Percentiles rank a stretch among this genome's conserved stretches.
phyloP scores from a whole-genome alignment of 306 rosid species.

The Pachyrhizus erosus region DNA sequence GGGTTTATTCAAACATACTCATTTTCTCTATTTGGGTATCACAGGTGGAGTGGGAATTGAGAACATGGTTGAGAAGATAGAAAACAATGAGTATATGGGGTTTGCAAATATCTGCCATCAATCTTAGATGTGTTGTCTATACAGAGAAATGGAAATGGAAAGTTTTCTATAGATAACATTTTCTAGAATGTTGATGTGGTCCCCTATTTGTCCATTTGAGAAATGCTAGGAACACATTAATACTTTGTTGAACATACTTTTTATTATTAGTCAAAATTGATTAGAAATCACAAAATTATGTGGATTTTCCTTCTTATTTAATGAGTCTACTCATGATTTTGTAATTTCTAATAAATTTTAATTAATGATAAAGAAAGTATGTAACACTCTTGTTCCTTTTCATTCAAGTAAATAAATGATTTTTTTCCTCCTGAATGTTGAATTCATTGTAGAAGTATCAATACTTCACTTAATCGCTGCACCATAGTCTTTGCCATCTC shows the following conservation, averaged over 20 bases:
- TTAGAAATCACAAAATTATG: not conserved
- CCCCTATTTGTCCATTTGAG: not conserved
- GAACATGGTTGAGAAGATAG: slow-evolving; percentile 77
- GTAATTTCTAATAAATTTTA: not conserved
- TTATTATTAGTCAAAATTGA: not conserved
- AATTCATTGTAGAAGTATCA: slow-evolving; percentile 30
- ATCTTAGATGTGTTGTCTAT: slow-evolving; percentile 38
- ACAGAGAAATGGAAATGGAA: slow-evolving; percentile 1
- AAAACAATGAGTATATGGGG: slow-evolving; percentile 78
- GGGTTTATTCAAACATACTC: not conserved
- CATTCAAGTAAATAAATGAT: slow-evolving; percentile 18
- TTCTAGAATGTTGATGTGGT: not conserved
- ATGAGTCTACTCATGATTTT: not conserved
- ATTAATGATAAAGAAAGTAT: not conserved
- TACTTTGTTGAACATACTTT: not conserved
- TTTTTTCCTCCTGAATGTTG: not conserved
- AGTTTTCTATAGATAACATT: not conserved
- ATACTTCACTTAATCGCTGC: not conserved
- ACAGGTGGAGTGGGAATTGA: slow-evolving; percentile 85
- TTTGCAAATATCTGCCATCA: slow-evolving; percentile 67
- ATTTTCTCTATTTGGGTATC: slow-evolving; percentile 13
- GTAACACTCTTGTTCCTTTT: slow-evolving; percentile 8
- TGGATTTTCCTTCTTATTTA: not conserved
- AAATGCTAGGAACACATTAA: not conserved
- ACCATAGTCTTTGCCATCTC: not conserved